Percentiles rank a stretch among this genome's conserved stretches.
These are phyloP conservation scores for Dryadomyces quercus-mongolicae DNA, from an alignment of 2,329 filamentous ascomycete species.

Conservation along the genomic window DNA sequence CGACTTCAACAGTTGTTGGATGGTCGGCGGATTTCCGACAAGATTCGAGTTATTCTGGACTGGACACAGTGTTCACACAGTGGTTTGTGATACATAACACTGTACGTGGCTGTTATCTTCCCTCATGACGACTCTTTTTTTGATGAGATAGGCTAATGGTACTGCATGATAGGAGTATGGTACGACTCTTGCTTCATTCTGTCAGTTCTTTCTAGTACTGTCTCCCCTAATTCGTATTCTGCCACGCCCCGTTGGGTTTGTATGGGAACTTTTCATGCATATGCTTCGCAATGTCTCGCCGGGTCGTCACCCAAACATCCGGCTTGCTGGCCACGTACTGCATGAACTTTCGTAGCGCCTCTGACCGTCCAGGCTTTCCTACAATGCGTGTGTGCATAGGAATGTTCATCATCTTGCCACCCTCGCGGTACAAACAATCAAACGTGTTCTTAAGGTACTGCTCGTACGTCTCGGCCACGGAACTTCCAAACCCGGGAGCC, in stretches of 20 bases:
- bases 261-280: constrained; percentile 33
- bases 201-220: too few species aligned
- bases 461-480: constrained; percentile 28
- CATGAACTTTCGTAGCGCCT: constrained; percentile 38
- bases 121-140: too few species aligned
- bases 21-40: too few species aligned
- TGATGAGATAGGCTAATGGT: too few species aligned
- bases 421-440: constrained; percentile 41
- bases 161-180: too few species aligned
- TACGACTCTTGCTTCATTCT: too few species aligned
- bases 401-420: constrained; percentile 46
- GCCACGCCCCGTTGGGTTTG: constrained; percentile 22
- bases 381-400: constrained; percentile 40
- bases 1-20: too few species aligned
- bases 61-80: too few species aligned
- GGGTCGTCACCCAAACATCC: constrained; percentile 40
- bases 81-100: too few species aligned
- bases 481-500: constrained; percentile 30
- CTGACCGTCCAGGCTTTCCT: constrained; percentile 38
- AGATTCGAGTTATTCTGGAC: too few species aligned
- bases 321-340: constrained; percentile 40
- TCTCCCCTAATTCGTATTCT: too few species aligned
- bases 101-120: too few species aligned
- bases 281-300: constrained; percentile 38
- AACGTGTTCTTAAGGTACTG: constrained; percentile 39